A percentile compares a stretch with the other conserved stretches of the same genome.
Conservation (phyloP, 2,329 filamentous ascomycete genomes). For the Epichloe sibirici region DNA sequence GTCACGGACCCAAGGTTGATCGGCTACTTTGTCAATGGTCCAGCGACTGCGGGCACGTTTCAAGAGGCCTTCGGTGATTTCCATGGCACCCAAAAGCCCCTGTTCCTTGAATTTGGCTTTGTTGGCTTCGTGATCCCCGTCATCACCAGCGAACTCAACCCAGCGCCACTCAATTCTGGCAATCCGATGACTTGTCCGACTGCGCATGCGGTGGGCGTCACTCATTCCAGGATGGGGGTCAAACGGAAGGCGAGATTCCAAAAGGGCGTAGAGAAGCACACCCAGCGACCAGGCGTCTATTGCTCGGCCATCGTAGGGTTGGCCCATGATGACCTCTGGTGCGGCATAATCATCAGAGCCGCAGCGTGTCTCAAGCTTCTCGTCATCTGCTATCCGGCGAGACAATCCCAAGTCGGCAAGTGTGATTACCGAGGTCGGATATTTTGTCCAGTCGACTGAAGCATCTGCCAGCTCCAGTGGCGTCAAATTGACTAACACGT, state of each 20-base stretch:
- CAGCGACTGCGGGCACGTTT: constrained; percentile 73
- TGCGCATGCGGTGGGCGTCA: constrained; percentile 63
- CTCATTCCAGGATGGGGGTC: constrained; percentile 75
- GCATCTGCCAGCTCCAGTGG: constrained; percentile 51
- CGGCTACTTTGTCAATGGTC: constrained; percentile 60
- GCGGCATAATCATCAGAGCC: constrained; percentile 96
- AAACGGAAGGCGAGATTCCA: constrained; percentile 88
- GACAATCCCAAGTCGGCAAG: constrained; percentile 88
- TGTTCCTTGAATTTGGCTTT: constrained; percentile 46
- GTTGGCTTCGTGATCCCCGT: constrained; percentile 72
- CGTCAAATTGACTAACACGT: constrained; percentile 82
- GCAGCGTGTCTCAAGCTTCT: constrained; percentile 84
- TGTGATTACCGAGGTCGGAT: constrained; percentile 74
- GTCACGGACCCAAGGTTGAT: constrained; percentile 61
- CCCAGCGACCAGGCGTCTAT: constrained; percentile 94
- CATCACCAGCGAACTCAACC: constrained; percentile 72
- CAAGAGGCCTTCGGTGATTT: constrained; percentile 72
- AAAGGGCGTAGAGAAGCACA: constrained; percentile 81
- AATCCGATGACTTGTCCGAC: constrained; percentile 83
- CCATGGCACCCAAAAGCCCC: constrained; percentile 62
- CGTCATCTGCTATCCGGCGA: constrained; percentile 70
- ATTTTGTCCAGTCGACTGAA: constrained; percentile 56
- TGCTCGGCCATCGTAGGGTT: constrained; percentile 82
- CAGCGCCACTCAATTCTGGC: constrained; percentile 92
- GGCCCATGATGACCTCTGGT: constrained; percentile 89